A percentile compares a stretch with the other conserved stretches of the same genome.
phyloP scores from a whole-genome alignment of 2,329 filamentous ascomycete genomes.

The Trichoderma breve region DNA sequence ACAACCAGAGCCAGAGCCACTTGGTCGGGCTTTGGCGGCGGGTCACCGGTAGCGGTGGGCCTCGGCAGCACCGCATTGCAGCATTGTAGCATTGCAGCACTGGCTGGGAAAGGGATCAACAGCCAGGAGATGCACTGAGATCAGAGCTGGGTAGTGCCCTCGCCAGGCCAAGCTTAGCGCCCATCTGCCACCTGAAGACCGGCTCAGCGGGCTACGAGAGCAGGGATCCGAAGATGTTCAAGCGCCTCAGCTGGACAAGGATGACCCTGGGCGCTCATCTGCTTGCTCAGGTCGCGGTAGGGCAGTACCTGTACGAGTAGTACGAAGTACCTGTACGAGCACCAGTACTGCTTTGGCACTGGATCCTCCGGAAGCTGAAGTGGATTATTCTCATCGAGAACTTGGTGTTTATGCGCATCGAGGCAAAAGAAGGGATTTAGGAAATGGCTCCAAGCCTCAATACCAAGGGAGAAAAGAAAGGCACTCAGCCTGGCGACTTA shows the following conservation, averaged over 20 bases:
- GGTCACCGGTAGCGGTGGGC: constrained; percentile 11
- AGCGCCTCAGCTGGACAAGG: constrained; percentile 19
- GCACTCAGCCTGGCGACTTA: not conserved
- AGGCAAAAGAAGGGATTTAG: not conserved
- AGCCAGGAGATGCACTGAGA: constrained; percentile 15
- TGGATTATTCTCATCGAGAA: not conserved
- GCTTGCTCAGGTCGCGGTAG: not conserved
- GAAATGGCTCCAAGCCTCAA: not conserved
- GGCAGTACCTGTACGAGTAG: not conserved
- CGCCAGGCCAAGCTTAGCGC: constrained; percentile 14
- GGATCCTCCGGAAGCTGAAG: not conserved
- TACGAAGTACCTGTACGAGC: not conserved
- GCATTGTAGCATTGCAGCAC: constrained; percentile 11
- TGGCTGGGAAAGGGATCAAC: constrained; percentile 18
- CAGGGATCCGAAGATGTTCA: constrained; percentile 6
- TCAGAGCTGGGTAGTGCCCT: not conserved
- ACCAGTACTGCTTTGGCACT: not conserved
- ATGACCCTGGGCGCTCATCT: constrained; percentile 1
- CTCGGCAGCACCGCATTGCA: constrained; percentile 17
- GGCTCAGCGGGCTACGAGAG: constrained; percentile 1
- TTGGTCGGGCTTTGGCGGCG: constrained; percentile 19
- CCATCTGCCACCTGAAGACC: constrained; percentile 19
- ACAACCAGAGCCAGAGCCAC: constrained; percentile 6
- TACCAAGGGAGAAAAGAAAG: not conserved
- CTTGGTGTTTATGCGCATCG: not conserved